These are phyloP conservation scores for Trametes sanguinea DNA, from an alignment of 768 basidiomycete genomes.

Conservation along the genomic window DNA sequence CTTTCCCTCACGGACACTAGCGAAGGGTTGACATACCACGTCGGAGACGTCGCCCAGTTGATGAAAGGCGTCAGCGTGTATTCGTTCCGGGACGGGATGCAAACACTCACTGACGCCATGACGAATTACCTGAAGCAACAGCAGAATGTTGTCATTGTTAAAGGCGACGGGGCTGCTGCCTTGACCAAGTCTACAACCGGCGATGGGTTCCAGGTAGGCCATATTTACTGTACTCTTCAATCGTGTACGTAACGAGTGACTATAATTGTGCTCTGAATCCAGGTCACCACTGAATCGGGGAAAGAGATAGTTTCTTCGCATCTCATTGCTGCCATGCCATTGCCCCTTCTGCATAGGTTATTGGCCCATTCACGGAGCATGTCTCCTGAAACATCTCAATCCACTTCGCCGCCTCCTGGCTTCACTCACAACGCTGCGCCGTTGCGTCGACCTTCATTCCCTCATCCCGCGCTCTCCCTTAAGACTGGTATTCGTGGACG, in stretches of 20 bases:
- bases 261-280: background rate
- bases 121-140: slow-evolving; percentile 44
- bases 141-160: slow-evolving; percentile 60
- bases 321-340: slow-evolving; percentile 75
- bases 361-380: background rate
- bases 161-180: slow-evolving; percentile 41
- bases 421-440: background rate
- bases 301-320: slow-evolving; percentile 53
- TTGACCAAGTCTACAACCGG: slow-evolving; percentile 34
- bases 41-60: slow-evolving; percentile 48
- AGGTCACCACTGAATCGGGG: slow-evolving; percentile 39
- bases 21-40: slow-evolving; percentile 39
- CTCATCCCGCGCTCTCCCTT: slow-evolving; percentile 1
- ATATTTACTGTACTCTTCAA: too few species aligned
- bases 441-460: background rate
- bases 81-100: slow-evolving; percentile 78
- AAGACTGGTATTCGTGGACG: background rate
- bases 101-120: slow-evolving; percentile 62
- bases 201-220: slow-evolving; percentile 29
- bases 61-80: slow-evolving; percentile 74
- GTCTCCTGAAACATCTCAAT: background rate
- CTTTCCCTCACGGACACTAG: slow-evolving; percentile 4
- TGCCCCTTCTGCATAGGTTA: slow-evolving; percentile 46
- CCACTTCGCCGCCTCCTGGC: background rate
- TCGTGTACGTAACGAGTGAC: background rate